A percentile compares a stretch with the other conserved stretches of the same genome.
Conservation (phyloP, 1,284 basidiomycete species). For the Cryptococcus jaspeensis region DNA sequence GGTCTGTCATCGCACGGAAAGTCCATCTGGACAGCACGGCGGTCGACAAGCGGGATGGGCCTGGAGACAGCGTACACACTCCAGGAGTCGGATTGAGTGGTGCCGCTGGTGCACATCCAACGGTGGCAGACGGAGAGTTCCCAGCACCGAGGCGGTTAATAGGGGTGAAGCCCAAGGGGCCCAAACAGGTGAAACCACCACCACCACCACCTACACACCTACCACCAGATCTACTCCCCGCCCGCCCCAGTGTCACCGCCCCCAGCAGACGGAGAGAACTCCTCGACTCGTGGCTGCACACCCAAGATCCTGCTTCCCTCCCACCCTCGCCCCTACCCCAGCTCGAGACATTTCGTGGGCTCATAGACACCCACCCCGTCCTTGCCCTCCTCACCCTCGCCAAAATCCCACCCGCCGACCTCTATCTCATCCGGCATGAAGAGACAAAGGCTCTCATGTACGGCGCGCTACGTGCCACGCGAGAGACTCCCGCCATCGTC, state of each 20-base stretch:
- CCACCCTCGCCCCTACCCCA: conserved; percentile 18
- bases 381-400: conserved; percentile 19
- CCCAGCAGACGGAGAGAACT: neutral
- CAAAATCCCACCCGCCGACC: conserved; percentile 23
- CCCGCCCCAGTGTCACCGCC: no score
- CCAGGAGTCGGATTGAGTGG: no score
- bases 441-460: conserved; percentile 8
- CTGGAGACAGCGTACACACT: no score
- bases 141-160: no score
- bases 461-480: neutral
- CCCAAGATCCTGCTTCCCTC: conserved; percentile 12
- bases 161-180: no score
- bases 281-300: conserved; percentile 17
- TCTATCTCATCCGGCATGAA: conserved; percentile 44
- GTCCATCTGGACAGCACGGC: neutral
- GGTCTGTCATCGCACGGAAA: conserved; percentile 3
- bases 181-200: no score
- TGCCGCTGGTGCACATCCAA: no score
- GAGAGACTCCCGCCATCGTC: conserved; percentile 3
- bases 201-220: no score
- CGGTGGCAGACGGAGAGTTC: no score
- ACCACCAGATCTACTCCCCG: no score
- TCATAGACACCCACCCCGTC: conserved; percentile 16
- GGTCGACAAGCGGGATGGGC: no score
- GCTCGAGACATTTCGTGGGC: conserved; percentile 22